These are phyloP conservation scores for Fusarium chlamydosporum DNA, from an alignment of 2,329 filamentous ascomycete species.

Conservation along the genomic window DNA sequence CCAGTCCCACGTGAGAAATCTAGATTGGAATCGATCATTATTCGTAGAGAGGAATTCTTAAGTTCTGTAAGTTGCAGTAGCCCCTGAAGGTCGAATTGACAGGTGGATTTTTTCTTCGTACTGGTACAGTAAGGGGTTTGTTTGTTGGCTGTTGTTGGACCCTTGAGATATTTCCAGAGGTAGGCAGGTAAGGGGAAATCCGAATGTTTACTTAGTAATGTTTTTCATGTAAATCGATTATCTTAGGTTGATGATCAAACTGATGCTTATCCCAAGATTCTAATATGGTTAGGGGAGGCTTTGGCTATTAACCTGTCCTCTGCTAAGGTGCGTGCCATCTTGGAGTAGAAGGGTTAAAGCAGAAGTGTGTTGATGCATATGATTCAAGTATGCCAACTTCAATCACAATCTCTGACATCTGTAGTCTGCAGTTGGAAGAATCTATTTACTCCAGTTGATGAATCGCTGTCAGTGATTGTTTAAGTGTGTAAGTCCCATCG, in stretches of 20 bases:
- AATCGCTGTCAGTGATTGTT: too few species aligned
- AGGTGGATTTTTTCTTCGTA: conserved; percentile 9
- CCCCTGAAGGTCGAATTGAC: conserved; percentile 37
- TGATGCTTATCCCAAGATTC: background rate
- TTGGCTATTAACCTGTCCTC: background rate
- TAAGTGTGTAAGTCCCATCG: background rate
- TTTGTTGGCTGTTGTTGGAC: background rate
- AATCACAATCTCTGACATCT: background rate
- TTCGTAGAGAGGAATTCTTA: conserved; percentile 22
- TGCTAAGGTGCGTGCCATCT: background rate
- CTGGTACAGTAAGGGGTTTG: conserved; percentile 9
- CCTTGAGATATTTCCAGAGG: background rate
- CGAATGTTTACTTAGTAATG: background rate
- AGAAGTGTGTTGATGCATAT: background rate
- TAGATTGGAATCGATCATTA: conserved; percentile 32
- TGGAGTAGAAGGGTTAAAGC: too few species aligned
- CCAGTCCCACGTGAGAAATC: conserved; percentile 36
- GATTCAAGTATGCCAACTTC: background rate
- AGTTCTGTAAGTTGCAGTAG: conserved; percentile 14
- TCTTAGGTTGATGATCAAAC: background rate
- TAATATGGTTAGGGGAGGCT: background rate
- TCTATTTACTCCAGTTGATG: background rate
- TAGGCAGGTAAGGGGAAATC: background rate
- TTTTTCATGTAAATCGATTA: background rate
- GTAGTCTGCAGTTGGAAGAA: background rate